Evolutionary conservation across 2,329 filamentous ascomycete genomes (phyloP).

Genomic region (Curvularia verruculosa): DNA sequence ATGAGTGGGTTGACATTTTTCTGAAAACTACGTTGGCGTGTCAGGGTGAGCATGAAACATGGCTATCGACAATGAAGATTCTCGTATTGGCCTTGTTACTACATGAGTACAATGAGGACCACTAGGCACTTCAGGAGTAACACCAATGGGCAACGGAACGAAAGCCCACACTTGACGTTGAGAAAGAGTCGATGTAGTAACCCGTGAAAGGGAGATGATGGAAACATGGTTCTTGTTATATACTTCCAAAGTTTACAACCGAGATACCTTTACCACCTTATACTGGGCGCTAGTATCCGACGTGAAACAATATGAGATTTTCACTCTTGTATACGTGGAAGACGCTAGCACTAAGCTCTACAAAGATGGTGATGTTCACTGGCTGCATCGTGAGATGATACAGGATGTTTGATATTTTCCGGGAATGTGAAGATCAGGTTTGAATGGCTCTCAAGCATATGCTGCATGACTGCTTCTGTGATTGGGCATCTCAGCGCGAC

Average conservation of each 20-base stretch:
- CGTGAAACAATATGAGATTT: too few species aligned
- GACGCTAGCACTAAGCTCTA: background rate
- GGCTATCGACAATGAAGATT: background rate
- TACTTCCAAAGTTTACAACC: background rate
- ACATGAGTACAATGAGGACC: background rate
- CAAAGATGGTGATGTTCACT: background rate
- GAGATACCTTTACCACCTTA: background rate
- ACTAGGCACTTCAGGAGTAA: background rate
- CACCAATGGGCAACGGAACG: background rate
- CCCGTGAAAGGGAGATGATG: background rate
- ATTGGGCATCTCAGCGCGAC: background rate
- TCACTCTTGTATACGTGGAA: background rate
- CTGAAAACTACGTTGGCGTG: background rate
- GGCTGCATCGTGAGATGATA: background rate
- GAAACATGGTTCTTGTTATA: background rate
- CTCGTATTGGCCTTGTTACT: background rate
- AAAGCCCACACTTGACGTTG: too few species aligned
- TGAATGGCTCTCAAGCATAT: background rate
- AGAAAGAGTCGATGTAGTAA: background rate
- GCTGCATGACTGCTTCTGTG: background rate
- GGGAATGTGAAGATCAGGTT: background rate
- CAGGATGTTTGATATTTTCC: background rate
- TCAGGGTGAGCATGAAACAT: background rate
- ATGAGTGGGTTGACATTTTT: background rate
- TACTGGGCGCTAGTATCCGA: too few species aligned